phyloP scores from a whole-genome alignment of 352 stramenopile genomes.

The Peronospora farinosa region DNA sequence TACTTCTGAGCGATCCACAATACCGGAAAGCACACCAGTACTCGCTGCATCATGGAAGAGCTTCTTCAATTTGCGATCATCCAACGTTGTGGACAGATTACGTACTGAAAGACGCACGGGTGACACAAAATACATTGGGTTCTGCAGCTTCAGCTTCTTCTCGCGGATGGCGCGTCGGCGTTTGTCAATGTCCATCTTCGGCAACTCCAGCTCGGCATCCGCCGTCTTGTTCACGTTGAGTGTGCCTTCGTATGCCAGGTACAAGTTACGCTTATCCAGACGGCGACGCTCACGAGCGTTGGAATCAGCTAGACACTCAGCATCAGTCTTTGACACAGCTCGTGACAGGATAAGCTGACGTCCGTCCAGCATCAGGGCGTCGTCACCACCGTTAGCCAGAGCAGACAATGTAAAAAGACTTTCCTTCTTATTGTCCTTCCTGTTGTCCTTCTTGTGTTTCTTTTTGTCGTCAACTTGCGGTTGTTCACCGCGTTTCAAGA shows the following conservation, averaged over 20 bases:
- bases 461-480: constrained; percentile 34
- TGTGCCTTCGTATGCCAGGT: constrained; percentile 92
- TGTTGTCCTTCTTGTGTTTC: constrained; percentile 56
- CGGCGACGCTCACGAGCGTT: constrained; percentile 53
- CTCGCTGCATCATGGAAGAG: constrained; percentile 81
- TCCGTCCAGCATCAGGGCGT: constrained; percentile 66
- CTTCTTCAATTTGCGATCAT: constrained; percentile 89
- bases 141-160: constrained; percentile 96
- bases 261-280: constrained; percentile 94
- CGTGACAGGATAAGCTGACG: constrained; percentile 72
- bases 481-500: constrained; percentile 49
- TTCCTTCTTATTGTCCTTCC: constrained; percentile 50
- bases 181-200: constrained; percentile 92
- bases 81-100: constrained; percentile 85
- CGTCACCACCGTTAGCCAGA: constrained; percentile 49
- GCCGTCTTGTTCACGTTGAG: constrained; percentile 90
- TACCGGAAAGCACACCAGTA: constrained; percentile 53
- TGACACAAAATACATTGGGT: constrained; percentile 96
- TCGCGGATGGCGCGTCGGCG: constrained; percentile 87
- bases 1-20: constrained; percentile 80
- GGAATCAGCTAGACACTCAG: constrained; percentile 47
- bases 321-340: constrained; percentile 65
- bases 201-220: constrained; percentile 77
- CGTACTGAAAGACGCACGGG: constrained; percentile 90
- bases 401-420: constrained; percentile 62